phyloP scores from a whole-genome alignment of 164 flowering plant genomes.

The Vitis amurensis region DNA sequence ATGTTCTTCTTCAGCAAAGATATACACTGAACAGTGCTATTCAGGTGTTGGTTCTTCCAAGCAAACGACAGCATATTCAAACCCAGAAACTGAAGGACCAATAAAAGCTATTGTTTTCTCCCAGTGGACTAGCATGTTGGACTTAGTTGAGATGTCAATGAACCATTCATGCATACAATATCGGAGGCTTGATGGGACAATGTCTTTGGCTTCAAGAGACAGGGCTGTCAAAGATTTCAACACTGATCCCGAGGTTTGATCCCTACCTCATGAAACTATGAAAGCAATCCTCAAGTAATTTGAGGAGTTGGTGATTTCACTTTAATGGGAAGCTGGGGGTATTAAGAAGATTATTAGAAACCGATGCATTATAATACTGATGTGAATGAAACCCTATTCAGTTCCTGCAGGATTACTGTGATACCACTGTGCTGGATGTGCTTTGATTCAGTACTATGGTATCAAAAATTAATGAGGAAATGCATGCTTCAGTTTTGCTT shows the following conservation, averaged over 20 bases:
- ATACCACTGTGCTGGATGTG: not conserved
- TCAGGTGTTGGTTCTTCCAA: constrained; percentile 16
- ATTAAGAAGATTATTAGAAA: not conserved
- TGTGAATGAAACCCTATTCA: not conserved
- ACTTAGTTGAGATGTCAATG: constrained; percentile 70
- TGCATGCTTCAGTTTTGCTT: not conserved
- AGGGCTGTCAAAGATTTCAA: constrained; percentile 83
- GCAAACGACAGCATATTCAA: constrained; percentile 9
- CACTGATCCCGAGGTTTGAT: constrained; percentile 75
- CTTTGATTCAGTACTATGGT: not conserved
- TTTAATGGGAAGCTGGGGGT: not conserved
- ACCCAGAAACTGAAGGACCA: constrained; percentile 29
- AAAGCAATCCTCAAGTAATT: not conserved
- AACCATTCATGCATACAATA: constrained; percentile 44
- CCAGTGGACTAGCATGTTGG: constrained; percentile 96
- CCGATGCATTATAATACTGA: not conserved
- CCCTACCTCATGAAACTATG: not conserved
- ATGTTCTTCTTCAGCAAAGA: constrained; percentile 18
- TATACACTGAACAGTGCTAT: constrained; percentile 5
- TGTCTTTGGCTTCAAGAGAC: constrained; percentile 77
- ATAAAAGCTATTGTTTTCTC: constrained; percentile 86
- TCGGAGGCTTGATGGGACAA: constrained; percentile 91
- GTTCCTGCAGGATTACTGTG: too few relatives aligned
- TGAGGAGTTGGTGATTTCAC: not conserved
- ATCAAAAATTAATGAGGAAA: not conserved